A percentile compares a stretch with the other conserved stretches of the same genome.
Evolutionary conservation across 345 rosid genomes (phyloP).

Genomic region (Pelargonium nanum): DNA sequence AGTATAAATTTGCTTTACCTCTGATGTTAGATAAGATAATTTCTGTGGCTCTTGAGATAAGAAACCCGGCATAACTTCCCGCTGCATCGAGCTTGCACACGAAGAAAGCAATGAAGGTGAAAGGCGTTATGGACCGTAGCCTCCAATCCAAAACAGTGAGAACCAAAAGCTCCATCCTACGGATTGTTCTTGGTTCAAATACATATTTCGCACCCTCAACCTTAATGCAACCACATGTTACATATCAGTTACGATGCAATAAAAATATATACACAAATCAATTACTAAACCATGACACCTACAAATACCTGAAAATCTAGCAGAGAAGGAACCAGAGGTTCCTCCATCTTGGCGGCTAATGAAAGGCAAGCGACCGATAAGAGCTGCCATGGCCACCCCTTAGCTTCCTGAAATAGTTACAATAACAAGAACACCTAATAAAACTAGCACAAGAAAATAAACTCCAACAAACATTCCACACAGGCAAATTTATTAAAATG

Average conservation of each 20-base stretch:
- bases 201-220: slow-evolving; percentile 60
- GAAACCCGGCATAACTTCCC: slow-evolving; percentile 46
- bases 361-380: slow-evolving; percentile 87
- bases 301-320: slow-evolving; percentile 70
- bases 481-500: neutral
- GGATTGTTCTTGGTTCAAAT: slow-evolving; percentile 77
- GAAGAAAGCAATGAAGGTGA: slow-evolving; percentile 69
- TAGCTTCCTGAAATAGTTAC: slow-evolving; percentile 34
- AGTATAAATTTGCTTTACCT: slow-evolving; percentile 31
- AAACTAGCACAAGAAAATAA: neutral
- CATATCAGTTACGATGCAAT: neutral
- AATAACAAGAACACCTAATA: neutral
- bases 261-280: neutral
- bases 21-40: slow-evolving; percentile 71
- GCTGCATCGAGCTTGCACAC: slow-evolving; percentile 79
- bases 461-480: neutral
- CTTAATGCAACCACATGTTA: slow-evolving; percentile 19
- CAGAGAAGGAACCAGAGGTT: slow-evolving; percentile 73
- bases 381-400: slow-evolving; percentile 92
- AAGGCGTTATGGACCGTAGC: slow-evolving; percentile 83
- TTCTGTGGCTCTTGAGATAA: slow-evolving; percentile 56
- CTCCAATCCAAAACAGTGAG: slow-evolving; percentile 83
- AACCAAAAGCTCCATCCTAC: slow-evolving; percentile 85
- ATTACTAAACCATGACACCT: neutral
- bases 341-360: slow-evolving; percentile 98